Base-by-base conservation (phyloP, 2,329 filamentous ascomycete species). In the Cladophialophora exuberans region DNA sequence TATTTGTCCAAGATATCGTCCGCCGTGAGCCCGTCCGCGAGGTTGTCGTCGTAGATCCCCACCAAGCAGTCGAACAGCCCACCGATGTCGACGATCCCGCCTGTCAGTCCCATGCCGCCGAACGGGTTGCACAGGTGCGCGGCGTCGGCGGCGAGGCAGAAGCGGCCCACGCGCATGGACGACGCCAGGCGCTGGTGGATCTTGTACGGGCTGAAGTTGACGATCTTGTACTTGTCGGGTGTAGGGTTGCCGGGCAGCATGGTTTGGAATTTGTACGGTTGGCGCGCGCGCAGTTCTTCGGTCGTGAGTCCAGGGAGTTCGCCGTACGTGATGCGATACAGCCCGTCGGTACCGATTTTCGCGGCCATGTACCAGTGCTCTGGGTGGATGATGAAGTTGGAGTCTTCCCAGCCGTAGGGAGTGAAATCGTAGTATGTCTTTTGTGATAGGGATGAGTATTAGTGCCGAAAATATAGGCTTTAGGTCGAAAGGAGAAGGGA, bases 251-350 rank as follows among this genome's bases (percentile, higher is more conserved):
- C 83, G 0, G 83, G 83, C 0, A 86, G 73, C 57, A 87, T 83
- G 28, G 75, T 67, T 56, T 80, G 75, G 64, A 80, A 87, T 54
- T 82, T 83, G 56, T 68, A 68, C 1, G 80, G 76, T 59, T 83
- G 82, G 4, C 83, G 76, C 20, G 72, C 73, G 23, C 75, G 67
- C 51, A 83, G 75, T 65, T 86, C 73, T 9, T 84, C 81, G 26
- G 65, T 70, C 0, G 76, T 78, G 11, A 86, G 73, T 2, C 77
- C 79, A 0, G 76, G 72, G 1, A 70, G 70, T 60, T 87, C 84
- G 50, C 83, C 83, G 62, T 87, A 87, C 0, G 83, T 84, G 28
- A 87, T 79, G n/a, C 84, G 79, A 72, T 83, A 87, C 9, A 87
- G 68, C 0, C 81, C 82, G 50, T 85, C 82, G 1, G 69, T 71